Conservation (phyloP, 345 rosid genomes). For the Brassica incana region DNA sequence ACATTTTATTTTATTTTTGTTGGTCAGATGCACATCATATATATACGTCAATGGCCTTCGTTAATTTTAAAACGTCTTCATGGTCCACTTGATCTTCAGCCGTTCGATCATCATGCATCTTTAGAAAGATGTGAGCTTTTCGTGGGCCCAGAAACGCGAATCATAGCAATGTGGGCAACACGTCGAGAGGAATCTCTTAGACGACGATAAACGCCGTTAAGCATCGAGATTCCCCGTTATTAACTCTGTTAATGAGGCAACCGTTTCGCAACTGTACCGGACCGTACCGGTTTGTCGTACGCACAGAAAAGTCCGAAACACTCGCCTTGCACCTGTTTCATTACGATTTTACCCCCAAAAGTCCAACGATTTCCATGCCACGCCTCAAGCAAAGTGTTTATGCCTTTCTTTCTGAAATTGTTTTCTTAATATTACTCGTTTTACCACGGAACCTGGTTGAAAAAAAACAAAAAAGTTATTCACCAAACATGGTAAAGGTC, state of each 20-base stretch:
- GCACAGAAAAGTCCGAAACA: slow-evolving; percentile 14
- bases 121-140: slow-evolving; percentile 16
- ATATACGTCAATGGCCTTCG: neutral
- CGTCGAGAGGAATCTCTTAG: slow-evolving; percentile 34
- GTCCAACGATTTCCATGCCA: neutral
- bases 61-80: neutral
- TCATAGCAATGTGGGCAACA: slow-evolving; percentile 37
- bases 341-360: slow-evolving; percentile 17
- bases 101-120: slow-evolving; percentile 24
- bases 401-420: neutral
- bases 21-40: neutral
- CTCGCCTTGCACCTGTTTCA: neutral
- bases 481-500: neutral
- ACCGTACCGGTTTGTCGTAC: slow-evolving; percentile 37
- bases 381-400: neutral
- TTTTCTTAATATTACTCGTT: neutral
- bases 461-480: neutral
- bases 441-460: neutral
- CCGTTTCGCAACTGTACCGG: slow-evolving; percentile 32
- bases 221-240: slow-evolving; percentile 33
- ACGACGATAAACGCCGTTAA: slow-evolving; percentile 23
- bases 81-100: slow-evolving; percentile 33
- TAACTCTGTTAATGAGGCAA: slow-evolving; percentile 20
- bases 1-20: neutral
- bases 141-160: slow-evolving; percentile 22